Base-by-base conservation (phyloP, 305 asterid genomes). In the Solanum chacoense region DNA sequence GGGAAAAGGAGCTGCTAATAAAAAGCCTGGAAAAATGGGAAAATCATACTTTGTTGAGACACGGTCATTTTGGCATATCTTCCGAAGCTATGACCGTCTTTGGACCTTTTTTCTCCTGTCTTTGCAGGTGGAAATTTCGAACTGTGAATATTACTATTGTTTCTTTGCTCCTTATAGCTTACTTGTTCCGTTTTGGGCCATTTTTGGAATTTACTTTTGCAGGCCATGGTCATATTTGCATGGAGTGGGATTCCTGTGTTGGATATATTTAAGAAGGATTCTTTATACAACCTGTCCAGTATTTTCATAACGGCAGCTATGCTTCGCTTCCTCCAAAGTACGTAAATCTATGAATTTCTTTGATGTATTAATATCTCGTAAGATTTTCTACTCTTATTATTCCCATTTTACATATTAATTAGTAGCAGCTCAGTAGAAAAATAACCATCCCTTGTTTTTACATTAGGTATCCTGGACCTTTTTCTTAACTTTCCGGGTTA, bases 41-140 rank as follows among this genome's bases (percentile, higher is more conserved):
- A 98, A 98, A 91, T 96, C 99, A 16, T 98, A 92, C 94, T 98
- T 98, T 85, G 98, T 96, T 22, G 99, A 98, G 92, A 98, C 98
- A 76, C 93, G 99, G 65, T 90, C 99, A 78, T 98, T 96, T 94
- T 98, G 99, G 99, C 99, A 98, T 92, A 95, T 91, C 67, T 96
- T 95, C 89, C 94, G 98, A 90, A 98, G 99, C 91, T 98, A 93
- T 91, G 99, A 98, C 90, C 98, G 99, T 59, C 93, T 98, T 28
- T 98, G 99, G 99, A 95, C 99, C 87, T 98, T 98, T 91, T 94
- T 96, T 63, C 55, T 94, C 90, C 98, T 98, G 89, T 93, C 93
- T 85, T 92, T 96, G 89, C 99, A 98, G 98, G 99, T 96, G 88
- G 78, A 79, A 76, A 84, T 81, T 84, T 87, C 28, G 77, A 90